These are phyloP conservation scores for Flaveria linearis DNA, from an alignment of 129 eudicot species.

Conservation along the genomic window DNA sequence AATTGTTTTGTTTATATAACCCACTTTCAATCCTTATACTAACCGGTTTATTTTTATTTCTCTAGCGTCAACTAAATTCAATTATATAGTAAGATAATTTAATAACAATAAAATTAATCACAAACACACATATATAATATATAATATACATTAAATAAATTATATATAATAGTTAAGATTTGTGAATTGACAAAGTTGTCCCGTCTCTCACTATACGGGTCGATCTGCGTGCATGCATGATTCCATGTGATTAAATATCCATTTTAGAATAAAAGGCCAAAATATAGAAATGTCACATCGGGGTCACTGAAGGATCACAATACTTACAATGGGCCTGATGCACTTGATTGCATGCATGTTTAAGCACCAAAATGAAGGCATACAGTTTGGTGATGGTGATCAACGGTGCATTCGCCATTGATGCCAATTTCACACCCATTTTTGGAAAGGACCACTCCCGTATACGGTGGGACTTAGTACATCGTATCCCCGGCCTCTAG, in stretches of 20 bases:
- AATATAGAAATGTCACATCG: constrained; percentile 40
- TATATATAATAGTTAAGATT: too few species aligned
- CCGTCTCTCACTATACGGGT: not conserved
- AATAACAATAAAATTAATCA: too few species aligned
- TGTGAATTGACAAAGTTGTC: constrained; percentile 32
- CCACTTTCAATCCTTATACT: too few species aligned
- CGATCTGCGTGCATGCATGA: constrained; percentile 29
- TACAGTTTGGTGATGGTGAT: constrained; percentile 30
- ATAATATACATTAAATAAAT: too few species aligned
- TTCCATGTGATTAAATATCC: constrained; percentile 38
- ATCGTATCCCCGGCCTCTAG: constrained; percentile 21
- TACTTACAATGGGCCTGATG: constrained; percentile 27
- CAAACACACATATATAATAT: too few species aligned
- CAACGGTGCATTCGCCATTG: constrained; percentile 26
- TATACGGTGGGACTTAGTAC: constrained; percentile 30
- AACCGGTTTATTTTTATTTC: too few species aligned
- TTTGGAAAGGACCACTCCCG: constrained; percentile 23
- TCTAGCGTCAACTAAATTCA: too few species aligned
- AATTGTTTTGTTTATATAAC: too few species aligned
- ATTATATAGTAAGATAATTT: too few species aligned
- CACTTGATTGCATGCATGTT: constrained; percentile 40
- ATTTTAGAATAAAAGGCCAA: constrained; percentile 40
- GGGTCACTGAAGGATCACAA: constrained; percentile 35
- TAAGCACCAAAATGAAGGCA: constrained; percentile 31
- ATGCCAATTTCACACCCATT: constrained; percentile 22